Base-by-base conservation (phyloP, 805 yeast species). In the Alloascoidea hylecoeti region DNA sequence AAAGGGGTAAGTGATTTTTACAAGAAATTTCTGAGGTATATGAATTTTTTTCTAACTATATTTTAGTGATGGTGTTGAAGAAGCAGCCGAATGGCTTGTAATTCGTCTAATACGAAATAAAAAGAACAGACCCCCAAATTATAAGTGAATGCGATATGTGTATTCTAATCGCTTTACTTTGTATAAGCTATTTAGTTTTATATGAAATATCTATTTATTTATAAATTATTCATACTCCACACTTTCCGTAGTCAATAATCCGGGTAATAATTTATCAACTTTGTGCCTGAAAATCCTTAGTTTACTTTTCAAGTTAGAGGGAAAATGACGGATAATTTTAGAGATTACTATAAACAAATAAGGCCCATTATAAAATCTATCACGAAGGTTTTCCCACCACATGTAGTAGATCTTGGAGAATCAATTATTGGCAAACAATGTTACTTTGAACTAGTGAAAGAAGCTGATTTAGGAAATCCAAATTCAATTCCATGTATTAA, bases 41-140 rank as follows among this genome's bases (percentile, higher is more conserved):
- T 13, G 35, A 5, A 13, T 12, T 14, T 9, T 13, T 17, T 39
- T 3, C 68, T 39, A 32, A 39, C 34, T 6, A n/a, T 32, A 9
- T 39, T 15, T 19, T 18, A 81, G 85, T 16, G 83, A 82, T 15
- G 97, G 97, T 1, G 75, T 89, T 2, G 66, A 66, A 38, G 95
- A 85, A 41, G 82, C 96, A 4, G 73, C 86, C 35, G 95, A 85
- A 35, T 89, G 98, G 98, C 56, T 89, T 36, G 72, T 73, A 34
- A 65, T 78, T 4, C 64, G 96, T 42, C 59, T 89, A 45, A 68
- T 74, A 16, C 65, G 84, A 45, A 80, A 81, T 50, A 78, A 75
- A 54, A 50, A 56, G 27, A 72, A 70, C 49, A 61, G 77, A 35
- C 72, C 75, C 34, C 88, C 89, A 4, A 72, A 57, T 37, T 36